Evolutionary conservation across 78 protist genomes (phyloP).

Genomic region (Dictyostelium citrinum): DNA sequence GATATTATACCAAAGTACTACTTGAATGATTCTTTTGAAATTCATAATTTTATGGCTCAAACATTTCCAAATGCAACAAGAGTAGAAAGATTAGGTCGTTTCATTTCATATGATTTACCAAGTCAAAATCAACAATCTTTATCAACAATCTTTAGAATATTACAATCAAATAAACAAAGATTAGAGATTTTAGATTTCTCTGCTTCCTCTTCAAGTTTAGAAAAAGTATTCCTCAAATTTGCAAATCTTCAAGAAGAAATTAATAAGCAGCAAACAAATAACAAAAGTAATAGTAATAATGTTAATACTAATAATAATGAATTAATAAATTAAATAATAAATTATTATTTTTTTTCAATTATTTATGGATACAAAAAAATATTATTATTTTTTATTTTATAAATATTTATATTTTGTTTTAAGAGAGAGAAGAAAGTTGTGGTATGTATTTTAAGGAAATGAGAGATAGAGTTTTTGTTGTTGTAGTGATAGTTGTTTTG

Average conservation of each 20-base stretch:
- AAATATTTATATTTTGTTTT: not conserved
- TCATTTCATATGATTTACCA: slow-evolving; percentile 39
- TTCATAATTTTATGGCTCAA: slow-evolving; percentile 59
- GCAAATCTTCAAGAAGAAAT: slow-evolving; percentile 1
- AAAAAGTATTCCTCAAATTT: slow-evolving; percentile 35
- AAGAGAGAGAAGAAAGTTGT: not conserved
- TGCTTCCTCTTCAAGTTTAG: slow-evolving; percentile 12
- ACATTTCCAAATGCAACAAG: slow-evolving; percentile 25
- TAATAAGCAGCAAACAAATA: not conserved
- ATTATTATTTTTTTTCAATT: no score
- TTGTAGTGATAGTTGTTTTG: no score
- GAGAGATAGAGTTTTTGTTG: no score
- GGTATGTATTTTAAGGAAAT: no score
- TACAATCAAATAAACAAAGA: not conserved
- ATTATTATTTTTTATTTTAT: slow-evolving; percentile 1
- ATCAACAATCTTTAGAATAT: slow-evolving; percentile 12
- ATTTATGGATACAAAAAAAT: not conserved
- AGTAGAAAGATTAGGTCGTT: slow-evolving; percentile 26
- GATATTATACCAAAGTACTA: slow-evolving; percentile 55
- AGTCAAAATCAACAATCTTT: not conserved
- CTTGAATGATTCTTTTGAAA: slow-evolving; percentile 13
- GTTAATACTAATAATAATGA: not conserved
- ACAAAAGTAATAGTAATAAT: not conserved
- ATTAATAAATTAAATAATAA: not conserved
- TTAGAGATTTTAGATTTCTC: slow-evolving; percentile 16